phyloP scores from a whole-genome alignment of 768 basidiomycete species.

The Lyophyllum atratum region DNA sequence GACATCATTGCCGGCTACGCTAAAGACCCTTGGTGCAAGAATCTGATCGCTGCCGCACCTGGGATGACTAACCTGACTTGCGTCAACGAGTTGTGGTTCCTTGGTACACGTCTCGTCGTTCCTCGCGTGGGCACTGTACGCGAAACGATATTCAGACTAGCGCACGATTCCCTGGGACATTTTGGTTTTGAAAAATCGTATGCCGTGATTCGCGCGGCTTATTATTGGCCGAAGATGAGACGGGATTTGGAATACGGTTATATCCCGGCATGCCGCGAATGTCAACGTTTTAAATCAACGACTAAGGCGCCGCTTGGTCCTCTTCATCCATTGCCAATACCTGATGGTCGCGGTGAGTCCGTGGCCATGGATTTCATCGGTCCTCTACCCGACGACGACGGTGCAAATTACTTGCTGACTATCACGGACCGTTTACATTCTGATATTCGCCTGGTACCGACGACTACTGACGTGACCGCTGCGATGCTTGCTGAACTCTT shows the following conservation, averaged over 20 bases:
- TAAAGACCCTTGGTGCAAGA: neutral
- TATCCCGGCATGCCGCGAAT: neutral
- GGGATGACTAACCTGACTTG: neutral
- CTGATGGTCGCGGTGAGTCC: slow-evolving; percentile 18
- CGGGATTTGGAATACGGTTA: neutral
- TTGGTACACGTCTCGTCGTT: neutral
- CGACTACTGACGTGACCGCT: slow-evolving; percentile 9
- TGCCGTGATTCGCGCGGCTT: neutral
- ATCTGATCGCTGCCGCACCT: neutral
- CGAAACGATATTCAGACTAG: neutral
- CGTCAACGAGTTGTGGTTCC: neutral
- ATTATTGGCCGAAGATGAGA: neutral
- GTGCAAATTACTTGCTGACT: slow-evolving; percentile 24
- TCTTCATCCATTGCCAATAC: slow-evolving; percentile 16
- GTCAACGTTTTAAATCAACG: neutral
- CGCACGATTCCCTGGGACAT: neutral
- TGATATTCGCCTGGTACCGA: slow-evolving; percentile 19
- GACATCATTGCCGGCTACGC: neutral
- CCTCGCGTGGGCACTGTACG: neutral
- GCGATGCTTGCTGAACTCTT: slow-evolving; percentile 21
- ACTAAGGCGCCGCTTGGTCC: neutral
- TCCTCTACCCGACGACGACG: neutral
- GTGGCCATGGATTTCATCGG: slow-evolving; percentile 25
- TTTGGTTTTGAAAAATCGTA: neutral
- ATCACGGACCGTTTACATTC: slow-evolving; percentile 29